These are phyloP conservation scores for Paramyrothecium sp. DNA, from an alignment of 2,329 filamentous ascomycete genomes.

Conservation along the genomic window DNA sequence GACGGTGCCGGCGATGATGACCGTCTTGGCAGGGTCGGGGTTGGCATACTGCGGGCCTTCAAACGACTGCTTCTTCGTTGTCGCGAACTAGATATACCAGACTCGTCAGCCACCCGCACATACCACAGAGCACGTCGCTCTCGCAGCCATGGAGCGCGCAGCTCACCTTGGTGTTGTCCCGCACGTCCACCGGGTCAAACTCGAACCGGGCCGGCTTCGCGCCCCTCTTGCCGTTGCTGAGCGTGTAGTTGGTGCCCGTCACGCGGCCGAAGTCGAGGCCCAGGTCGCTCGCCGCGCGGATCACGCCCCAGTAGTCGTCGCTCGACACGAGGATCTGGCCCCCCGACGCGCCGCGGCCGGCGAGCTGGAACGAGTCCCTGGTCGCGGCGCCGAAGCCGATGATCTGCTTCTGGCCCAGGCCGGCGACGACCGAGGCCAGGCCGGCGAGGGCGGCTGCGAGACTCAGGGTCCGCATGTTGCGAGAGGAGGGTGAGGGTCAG, in stretches of 20 bases:
- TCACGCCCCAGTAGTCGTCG: constrained; percentile 66
- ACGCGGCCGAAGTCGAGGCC: constrained; percentile 70
- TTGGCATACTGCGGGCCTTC: constrained; percentile 41
- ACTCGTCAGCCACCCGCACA: not conserved
- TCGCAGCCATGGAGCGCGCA: not conserved
- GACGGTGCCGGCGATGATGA: constrained; percentile 68
- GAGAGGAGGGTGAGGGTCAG: too few relatives aligned
- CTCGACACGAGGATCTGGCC: constrained; percentile 54
- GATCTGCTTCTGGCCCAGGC: not conserved
- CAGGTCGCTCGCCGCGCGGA: constrained; percentile 66
- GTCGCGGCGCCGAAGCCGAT: not conserved
- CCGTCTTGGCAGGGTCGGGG: constrained; percentile 41
- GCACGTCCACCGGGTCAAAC: constrained; percentile 41
- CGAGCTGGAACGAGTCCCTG: not conserved
- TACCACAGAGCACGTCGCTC: not conserved
- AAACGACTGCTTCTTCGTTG: constrained; percentile 15
- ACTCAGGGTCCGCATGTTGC: not conserved
- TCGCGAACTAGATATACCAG: constrained; percentile 14
- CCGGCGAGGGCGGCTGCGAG: not conserved
- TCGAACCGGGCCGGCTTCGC: constrained; percentile 36
- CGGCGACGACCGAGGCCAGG: not conserved
- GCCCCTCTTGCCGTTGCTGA: constrained; percentile 45
- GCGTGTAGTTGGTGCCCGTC: constrained; percentile 62
- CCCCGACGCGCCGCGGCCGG: not conserved
- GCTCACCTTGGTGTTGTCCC: constrained; percentile 46